A percentile compares a stretch with the other conserved stretches of the same genome.
phyloP scores from a whole-genome alignment of 2,329 filamentous ascomycete species.

The Colletotrichum karsti region DNA sequence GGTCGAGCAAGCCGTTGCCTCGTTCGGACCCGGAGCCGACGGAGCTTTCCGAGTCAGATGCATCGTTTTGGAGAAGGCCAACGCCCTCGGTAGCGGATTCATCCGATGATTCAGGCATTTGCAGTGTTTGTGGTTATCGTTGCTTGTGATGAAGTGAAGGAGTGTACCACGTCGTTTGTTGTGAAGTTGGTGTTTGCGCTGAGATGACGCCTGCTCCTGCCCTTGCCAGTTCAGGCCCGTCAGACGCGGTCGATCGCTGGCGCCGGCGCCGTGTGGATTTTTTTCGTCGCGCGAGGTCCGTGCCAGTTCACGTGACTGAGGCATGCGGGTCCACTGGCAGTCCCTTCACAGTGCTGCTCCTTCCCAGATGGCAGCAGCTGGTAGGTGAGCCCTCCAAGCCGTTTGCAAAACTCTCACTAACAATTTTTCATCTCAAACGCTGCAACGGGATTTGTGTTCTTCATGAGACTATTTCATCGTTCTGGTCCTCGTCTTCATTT shows the following conservation, averaged over 20 bases:
- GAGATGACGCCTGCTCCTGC: not conserved
- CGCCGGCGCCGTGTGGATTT: not conserved
- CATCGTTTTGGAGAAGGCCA: constrained; percentile 22
- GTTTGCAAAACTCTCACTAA: no score
- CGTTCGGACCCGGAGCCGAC: constrained; percentile 1
- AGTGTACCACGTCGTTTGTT: not conserved
- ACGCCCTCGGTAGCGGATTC: constrained; percentile 15
- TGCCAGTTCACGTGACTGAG: not conserved
- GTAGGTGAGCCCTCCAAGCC: not conserved
- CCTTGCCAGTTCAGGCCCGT: not conserved
- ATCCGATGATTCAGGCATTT: constrained; percentile 25
- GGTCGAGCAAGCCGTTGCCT: constrained; percentile 16
- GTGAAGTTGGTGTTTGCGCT: not conserved
- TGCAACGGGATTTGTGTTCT: no score
- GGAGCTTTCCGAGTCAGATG: constrained; percentile 7
- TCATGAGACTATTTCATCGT: no score
- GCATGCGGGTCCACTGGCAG: no score
- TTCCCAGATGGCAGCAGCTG: not conserved
- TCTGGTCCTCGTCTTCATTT: no score
- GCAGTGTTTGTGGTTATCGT: no score
- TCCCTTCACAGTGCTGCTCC: no score
- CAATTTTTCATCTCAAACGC: no score
- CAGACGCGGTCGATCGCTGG: not conserved
- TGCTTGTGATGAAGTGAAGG: not conserved
- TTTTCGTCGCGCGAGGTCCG: not conserved